These are phyloP conservation scores for Tetradesmus lagerheimii DNA, from an alignment of 139 green algal genomes.

Conservation along the genomic window DNA sequence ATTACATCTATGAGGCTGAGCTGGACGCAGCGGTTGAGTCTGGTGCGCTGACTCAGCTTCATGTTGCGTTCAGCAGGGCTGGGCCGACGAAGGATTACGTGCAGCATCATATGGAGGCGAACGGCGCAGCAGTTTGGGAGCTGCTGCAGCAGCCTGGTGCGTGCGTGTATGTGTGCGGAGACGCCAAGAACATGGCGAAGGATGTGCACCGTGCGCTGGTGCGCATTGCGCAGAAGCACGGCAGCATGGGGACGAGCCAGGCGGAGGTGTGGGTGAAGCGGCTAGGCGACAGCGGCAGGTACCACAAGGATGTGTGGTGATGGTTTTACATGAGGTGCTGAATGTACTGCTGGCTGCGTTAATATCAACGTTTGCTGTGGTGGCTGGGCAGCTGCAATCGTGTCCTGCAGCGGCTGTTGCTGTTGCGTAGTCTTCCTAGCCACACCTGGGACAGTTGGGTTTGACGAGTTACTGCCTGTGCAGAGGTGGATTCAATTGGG, in stretches of 20 bases:
- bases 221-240: slow-evolving; percentile 59
- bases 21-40: slow-evolving; percentile 61
- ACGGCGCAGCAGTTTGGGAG: slow-evolving; percentile 63
- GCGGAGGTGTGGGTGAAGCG: slow-evolving; percentile 85
- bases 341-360: too few relatives aligned
- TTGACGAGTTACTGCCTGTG: too few relatives aligned
- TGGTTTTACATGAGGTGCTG: neutral
- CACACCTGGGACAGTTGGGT: too few relatives aligned
- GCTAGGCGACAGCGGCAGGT: slow-evolving; percentile 78
- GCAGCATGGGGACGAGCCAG: slow-evolving; percentile 60
- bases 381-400: too few relatives aligned
- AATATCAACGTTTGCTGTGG: too few relatives aligned
- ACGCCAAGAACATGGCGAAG: slow-evolving; percentile 96
- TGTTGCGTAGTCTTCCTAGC: too few relatives aligned
- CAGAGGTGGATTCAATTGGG: too few relatives aligned
- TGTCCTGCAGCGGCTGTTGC: too few relatives aligned
- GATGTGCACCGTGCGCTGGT: slow-evolving; percentile 92
- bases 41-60: slow-evolving; percentile 80
- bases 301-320: slow-evolving; percentile 96
- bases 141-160: slow-evolving; percentile 56
- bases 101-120: slow-evolving; percentile 84
- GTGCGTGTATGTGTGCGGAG: slow-evolving; percentile 96
- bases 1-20: slow-evolving; percentile 93
- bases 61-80: slow-evolving; percentile 85
- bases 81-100: slow-evolving; percentile 77